Evolutionary conservation across 169 alveolate genomes (phyloP).

Genomic region (Plasmodium ovale): DNA sequence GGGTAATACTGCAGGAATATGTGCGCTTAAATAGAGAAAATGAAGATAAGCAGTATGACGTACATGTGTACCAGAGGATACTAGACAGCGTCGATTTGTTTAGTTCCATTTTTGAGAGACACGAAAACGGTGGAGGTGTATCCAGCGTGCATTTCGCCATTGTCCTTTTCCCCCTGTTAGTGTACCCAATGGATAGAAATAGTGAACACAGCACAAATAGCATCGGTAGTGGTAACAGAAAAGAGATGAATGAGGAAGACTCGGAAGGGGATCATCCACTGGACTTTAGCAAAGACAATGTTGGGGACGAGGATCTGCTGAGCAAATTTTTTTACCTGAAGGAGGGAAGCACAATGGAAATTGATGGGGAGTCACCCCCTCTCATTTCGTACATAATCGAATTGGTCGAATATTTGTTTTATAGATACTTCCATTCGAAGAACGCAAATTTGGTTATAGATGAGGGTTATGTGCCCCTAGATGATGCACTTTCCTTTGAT

Average conservation of each 20-base stretch:
- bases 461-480: not conserved
- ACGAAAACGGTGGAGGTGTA: conserved; percentile 1
- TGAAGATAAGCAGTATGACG: conserved; percentile 24
- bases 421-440: conserved; percentile 31
- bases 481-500: not conserved
- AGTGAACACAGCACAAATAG: not conserved
- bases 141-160: conserved; percentile 48
- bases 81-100: conserved; percentile 59
- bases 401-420: conserved; percentile 62
- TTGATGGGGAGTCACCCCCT: not conserved
- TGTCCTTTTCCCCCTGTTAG: conserved; percentile 16
- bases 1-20: conserved; percentile 13
- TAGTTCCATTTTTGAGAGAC: conserved; percentile 21
- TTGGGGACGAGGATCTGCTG: conserved; percentile 16
- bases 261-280: not conserved
- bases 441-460: conserved; percentile 32
- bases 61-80: conserved; percentile 42
- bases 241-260: not conserved
- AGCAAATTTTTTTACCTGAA: conserved; percentile 21
- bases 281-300: conserved; percentile 15
- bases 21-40: conserved; percentile 17
- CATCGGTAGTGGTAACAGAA: not conserved
- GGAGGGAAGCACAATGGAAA: not conserved
- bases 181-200: conserved; percentile 43
- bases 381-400: conserved; percentile 56